Base-by-base conservation (phyloP, 768 basidiomycete species). In the Rhizopogon rudus region DNA sequence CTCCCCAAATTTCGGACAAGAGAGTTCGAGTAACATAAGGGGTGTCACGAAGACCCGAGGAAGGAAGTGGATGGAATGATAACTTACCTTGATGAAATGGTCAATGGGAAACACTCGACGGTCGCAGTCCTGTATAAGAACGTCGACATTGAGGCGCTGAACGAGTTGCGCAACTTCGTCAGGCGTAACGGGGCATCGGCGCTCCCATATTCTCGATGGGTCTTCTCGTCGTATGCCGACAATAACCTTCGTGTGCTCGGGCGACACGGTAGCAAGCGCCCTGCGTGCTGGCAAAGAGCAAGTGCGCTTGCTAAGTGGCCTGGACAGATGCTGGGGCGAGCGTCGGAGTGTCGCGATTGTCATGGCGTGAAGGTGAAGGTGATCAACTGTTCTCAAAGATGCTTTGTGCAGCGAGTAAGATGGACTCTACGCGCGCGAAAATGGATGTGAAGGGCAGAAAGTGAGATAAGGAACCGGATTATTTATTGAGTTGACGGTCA, bases 121-220 rank as follows among this genome's bases (percentile, higher is more conserved):
- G 59, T 84, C 78, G 61, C 93, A 93, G 14, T 80, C 81, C 65
- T 91, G 87, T 33, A 94, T 79, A 43, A 89, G 76, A 16, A 97
- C 90, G 4, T 78, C 68, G 5, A 87, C 81, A 16, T 79, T 78
- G 28, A 81, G 74, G 25, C 75, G 71, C 8, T 70, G 66, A 5
- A 91, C 75, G 7, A 95, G 77, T 5, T 79, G 69, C 42, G 80
- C 68, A 31, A 95, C 86, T 6, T 81, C 84, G 4, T 81, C 79
- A 0, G 94, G 94, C 0, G 89, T 91, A 44, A 97, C 73, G 2
- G 94, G 93, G 31, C 80, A 83, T 16, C 94, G 79, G 8, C 94
- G 79, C 66, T 96, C 94, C 93, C 93, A 97, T 53, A 91, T 82
- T 51, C 94, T 75, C 31, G 70, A 60, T 0, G 88, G 85, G 65